These are phyloP conservation scores for Dryas integrifolia DNA, from an alignment of 331 rosid species.

Conservation along the genomic window DNA sequence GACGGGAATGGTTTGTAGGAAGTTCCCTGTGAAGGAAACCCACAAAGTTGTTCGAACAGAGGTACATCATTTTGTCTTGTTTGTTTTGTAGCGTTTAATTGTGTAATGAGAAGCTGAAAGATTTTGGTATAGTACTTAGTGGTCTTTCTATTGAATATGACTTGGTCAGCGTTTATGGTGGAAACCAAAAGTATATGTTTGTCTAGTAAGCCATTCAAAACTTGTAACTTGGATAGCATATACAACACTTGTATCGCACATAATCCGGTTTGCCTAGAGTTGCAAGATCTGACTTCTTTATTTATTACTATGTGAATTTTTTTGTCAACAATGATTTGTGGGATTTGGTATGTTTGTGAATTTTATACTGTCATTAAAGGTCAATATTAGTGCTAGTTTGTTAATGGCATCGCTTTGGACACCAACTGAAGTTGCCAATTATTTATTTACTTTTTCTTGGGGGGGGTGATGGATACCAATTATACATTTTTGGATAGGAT, in stretches of 20 bases:
- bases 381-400: background rate
- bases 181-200: background rate
- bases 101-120: background rate
- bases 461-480: background rate
- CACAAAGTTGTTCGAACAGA: slow-evolving; percentile 61
- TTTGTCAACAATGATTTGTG: background rate
- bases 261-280: background rate
- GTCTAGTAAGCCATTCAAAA: background rate
- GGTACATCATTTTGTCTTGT: slow-evolving; percentile 36
- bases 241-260: background rate
- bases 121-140: background rate
- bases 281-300: background rate
- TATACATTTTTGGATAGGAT: background rate
- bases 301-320: background rate
- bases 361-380: background rate
- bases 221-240: too few relatives aligned
- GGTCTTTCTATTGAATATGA: background rate
- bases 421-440: background rate
- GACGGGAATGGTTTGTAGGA: slow-evolving; percentile 79
- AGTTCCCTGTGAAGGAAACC: slow-evolving; percentile 79
- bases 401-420: background rate
- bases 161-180: background rate
- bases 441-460: background rate
- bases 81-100: background rate
- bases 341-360: background rate